Base-by-base conservation (phyloP, 805 yeast genomes). In the Candida qinlingensis region DNA sequence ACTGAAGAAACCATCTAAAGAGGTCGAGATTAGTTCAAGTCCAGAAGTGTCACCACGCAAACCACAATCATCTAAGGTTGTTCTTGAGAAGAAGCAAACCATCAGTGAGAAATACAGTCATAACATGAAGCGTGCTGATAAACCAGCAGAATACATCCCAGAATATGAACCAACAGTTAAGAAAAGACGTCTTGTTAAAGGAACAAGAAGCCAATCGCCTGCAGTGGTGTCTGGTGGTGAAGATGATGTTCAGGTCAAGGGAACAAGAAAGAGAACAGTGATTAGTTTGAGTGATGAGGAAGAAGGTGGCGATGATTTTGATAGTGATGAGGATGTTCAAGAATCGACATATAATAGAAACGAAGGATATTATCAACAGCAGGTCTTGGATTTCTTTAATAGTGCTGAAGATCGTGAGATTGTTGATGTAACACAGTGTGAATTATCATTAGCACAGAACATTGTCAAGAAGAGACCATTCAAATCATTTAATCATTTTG, bases 361-460 rank as follows among this genome's bases (percentile, higher is more conserved):
- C 59, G 10, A 64, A 61, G 10, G 64, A 62, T 58, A 68, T 54
- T 81, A 85, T 54, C 91, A 85, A 58, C 72, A 72, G 12, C 81
- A 87, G 50, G 79, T 89, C 28, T 68, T 91, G 42, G 78, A 81
- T 41, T 90, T 94, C 57, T 72, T 92, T 54, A 94, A 94, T 65
- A 77, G 80, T 10, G 92, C 96, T 1, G 78, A 86, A 12, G 72
- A 71, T 2, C 79, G 81, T 48, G 96, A 91, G 62, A 70, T 94
- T 41, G 77, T 85, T 9, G 98, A 92, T 67, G 80, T 91, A 33
- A 80, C 94, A 6, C 81, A 81, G 30, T 81, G 89, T 43, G 71
- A 80, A 1, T 82, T 87, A 9, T 77, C 74, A 7, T 72, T 79
- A 30, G 97, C 96, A 0, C 76, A 80, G 33, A 53, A 71, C 6